A percentile compares a stretch with the other conserved stretches of the same genome.
These are phyloP conservation scores for Pisolithus sp. DNA, from an alignment of 768 basidiomycete genomes.

Conservation along the genomic window DNA sequence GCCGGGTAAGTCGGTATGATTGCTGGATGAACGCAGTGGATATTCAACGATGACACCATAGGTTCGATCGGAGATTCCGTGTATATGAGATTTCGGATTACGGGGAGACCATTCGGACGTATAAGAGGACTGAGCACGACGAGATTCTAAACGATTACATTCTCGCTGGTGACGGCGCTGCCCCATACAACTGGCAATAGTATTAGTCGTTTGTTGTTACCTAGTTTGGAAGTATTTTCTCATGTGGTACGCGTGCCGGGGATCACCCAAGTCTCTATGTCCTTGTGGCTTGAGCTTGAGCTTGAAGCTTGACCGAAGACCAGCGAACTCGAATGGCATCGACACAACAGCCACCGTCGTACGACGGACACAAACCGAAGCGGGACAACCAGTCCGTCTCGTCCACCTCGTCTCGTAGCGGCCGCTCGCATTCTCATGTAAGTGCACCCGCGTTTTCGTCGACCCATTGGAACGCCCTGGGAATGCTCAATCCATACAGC, in stretches of 20 bases:
- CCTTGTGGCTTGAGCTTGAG: too few species aligned
- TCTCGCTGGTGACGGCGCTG: conserved; percentile 46
- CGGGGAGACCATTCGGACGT: conserved; percentile 87
- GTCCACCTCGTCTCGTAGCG: conserved; percentile 25
- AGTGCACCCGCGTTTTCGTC: conserved; percentile 6
- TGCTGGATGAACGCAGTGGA: not conserved
- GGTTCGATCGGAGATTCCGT: conserved; percentile 88
- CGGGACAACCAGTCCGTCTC: conserved; percentile 49
- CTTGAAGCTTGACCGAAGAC: too few species aligned
- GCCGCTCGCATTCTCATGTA: conserved; percentile 19
- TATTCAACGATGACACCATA: conserved; percentile 21
- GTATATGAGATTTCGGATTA: conserved; percentile 83
- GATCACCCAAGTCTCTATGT: too few species aligned
- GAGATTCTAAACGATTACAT: conserved; percentile 59
- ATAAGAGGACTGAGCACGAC: conserved; percentile 74
- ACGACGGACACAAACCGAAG: conserved; percentile 38
- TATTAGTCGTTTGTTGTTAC: not conserved
- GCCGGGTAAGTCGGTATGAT: conserved; percentile 46
- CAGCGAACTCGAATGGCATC: conserved; percentile 2
- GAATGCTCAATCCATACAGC: conserved; percentile 32
- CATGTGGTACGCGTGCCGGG: not conserved
- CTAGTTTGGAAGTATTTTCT: conserved; percentile 1
- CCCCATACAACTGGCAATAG: conserved; percentile 23
- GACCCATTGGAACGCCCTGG: not conserved
- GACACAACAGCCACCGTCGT: conserved; percentile 12